These are phyloP conservation scores for Zea luxurians DNA, from an alignment of 176 grass and related monocot species.

Conservation along the genomic window DNA sequence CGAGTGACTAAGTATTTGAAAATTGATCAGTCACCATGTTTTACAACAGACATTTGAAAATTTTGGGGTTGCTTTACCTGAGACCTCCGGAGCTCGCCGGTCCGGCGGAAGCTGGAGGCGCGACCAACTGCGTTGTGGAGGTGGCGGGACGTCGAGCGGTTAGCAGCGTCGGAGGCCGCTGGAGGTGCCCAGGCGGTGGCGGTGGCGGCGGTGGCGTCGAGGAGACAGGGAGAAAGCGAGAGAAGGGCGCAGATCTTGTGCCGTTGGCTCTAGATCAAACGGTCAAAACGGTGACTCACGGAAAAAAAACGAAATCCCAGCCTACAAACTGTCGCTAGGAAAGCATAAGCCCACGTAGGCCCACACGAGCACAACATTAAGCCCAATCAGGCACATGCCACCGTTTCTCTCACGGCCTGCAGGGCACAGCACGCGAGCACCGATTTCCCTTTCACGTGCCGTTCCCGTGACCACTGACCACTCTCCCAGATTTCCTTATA, in stretches of 20 bases:
- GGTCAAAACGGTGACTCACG: background rate
- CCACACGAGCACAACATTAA: background rate
- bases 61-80: background rate
- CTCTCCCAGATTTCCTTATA: too few relatives aligned
- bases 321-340: background rate
- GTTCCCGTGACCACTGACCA: too few relatives aligned
- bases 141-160: background rate
- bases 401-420: too few relatives aligned
- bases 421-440: too few relatives aligned
- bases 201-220: background rate
- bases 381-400: too few relatives aligned
- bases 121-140: background rate
- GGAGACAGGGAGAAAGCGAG: background rate
- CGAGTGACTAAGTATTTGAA: background rate
- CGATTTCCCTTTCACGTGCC: too few relatives aligned
- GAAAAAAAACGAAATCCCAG: background rate
- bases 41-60: background rate
- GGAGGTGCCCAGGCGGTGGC: background rate
- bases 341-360: background rate
- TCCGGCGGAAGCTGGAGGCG: background rate
- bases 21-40: background rate
- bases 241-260: background rate
- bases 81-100: background rate
- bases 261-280: background rate
- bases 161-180: background rate